Conservation (phyloP, 2,329 filamentous ascomycete species). For the Pyricularia grisea region DNA sequence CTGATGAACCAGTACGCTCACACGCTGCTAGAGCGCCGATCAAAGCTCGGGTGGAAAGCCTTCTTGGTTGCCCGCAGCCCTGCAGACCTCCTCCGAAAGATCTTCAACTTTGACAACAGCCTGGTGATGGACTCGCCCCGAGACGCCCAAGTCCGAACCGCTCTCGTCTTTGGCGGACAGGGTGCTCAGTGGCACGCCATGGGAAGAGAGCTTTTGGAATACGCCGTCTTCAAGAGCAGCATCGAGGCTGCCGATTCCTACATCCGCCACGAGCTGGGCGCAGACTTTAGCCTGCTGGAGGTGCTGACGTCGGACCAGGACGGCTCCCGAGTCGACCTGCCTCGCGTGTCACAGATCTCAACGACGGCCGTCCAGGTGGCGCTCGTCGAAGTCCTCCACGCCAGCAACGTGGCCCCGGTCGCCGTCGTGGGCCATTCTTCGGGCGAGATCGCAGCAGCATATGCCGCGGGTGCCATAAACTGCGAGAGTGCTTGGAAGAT, state of each 20-base stretch:
- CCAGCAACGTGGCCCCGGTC: constrained; percentile 15
- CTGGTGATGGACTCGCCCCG: background rate
- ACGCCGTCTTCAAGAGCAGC: constrained; percentile 16
- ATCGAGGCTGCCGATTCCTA: constrained; percentile 18
- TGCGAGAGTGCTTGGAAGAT: constrained; percentile 20
- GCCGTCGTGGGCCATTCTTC: constrained; percentile 24
- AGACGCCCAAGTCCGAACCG: constrained; percentile 10
- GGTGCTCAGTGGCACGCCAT: constrained; percentile 27
- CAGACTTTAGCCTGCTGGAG: constrained; percentile 16
- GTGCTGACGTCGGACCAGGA: constrained; percentile 9
- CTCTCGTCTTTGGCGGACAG: constrained; percentile 25
- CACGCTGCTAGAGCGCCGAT: constrained; percentile 1
- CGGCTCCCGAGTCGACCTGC: constrained; percentile 13
- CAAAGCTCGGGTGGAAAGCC: background rate
- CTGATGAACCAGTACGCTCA: background rate
- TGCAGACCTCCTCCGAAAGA: background rate
- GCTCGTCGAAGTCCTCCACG: constrained; percentile 21
- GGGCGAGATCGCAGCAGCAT: constrained; percentile 28
- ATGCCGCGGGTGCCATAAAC: constrained; percentile 17
- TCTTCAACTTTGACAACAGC: background rate
- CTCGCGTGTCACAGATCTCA: constrained; percentile 19
- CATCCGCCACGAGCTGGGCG: constrained; percentile 12
- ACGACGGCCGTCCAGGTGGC: constrained; percentile 24
- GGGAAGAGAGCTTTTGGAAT: constrained; percentile 24
- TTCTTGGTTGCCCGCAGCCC: background rate